Base-by-base conservation (phyloP, 106 monocot species). In the Cymbidium sinense region DNA sequence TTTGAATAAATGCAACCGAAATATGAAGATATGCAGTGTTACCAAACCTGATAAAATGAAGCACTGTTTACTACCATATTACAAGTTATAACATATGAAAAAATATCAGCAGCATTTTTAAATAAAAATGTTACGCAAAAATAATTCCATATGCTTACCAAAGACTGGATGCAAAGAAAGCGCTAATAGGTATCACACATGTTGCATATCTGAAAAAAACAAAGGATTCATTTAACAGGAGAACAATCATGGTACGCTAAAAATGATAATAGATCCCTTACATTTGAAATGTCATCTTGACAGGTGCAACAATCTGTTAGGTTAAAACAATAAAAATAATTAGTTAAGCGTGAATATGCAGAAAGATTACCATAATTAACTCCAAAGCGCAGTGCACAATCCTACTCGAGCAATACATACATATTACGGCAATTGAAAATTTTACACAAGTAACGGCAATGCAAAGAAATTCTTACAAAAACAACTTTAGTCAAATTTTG, bases 261-360 rank as follows among this genome's bases (percentile, higher is more conserved):
- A 7, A 28, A 64, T 64, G 47, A 41, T 34, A 21, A 8, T 65
- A 23, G 44, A 3, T 67, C 69, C 39, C 91, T 91, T 88, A 96
- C 96, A 93, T 93, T 79, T 89, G 93, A 77, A 93, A 93, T 74
- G 93, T 89, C 96, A 96, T 96, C 83, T 85, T 93, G 73, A 91
- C 96, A 73, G 96, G 96, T 72, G 89, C 77, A 62, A 93, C 93
- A 77, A 96, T 89, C 96, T 96, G 94, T 35, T 43, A 20, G 44
- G 15, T 28, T 20, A 44, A 47, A n/a, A 39, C 21, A 70, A 31
- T 34, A n/a, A 29, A 52, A 34, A 71, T 70, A 10, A 78, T 34
- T 44, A 36, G 12, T 71, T 71, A 71, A 58, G 58, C 4, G 18
- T 67, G 4, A 67, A 18, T 31, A 8, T 31, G 4, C 17, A 67